These are phyloP conservation scores for Alternaria longipes DNA, from an alignment of 2,329 filamentous ascomycete species.

Conservation along the genomic window DNA sequence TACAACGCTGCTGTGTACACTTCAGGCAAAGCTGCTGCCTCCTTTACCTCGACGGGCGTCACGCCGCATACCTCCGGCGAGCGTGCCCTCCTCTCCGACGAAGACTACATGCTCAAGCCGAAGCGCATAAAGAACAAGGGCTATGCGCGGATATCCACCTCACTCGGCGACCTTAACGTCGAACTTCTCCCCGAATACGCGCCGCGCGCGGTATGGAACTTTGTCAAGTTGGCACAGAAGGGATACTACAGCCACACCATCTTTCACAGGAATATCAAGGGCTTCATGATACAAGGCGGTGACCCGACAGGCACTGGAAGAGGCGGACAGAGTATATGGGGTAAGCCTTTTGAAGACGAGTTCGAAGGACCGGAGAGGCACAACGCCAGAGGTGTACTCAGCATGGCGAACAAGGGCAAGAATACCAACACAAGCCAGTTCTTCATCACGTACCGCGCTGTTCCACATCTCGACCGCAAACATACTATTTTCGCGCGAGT, in stretches of 20 bases:
- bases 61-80: constrained; percentile 91
- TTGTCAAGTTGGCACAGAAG: constrained; percentile 83
- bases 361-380: constrained; percentile 91
- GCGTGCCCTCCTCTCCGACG: constrained; percentile 85
- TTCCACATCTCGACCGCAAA: constrained; percentile 88
- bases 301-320: constrained; percentile 92
- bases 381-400: constrained; percentile 78
- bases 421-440: constrained; percentile 96
- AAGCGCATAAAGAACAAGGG: constrained; percentile 88
- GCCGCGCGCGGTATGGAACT: constrained; percentile 96
- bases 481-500: constrained; percentile 96
- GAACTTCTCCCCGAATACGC: constrained; percentile 92
- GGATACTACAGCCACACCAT: constrained; percentile 86
- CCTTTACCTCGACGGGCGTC: constrained; percentile 92
- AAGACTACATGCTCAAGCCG: constrained; percentile 96
- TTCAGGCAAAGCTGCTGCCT: constrained; percentile 88
- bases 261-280: constrained; percentile 93
- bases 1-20: constrained; percentile 92
- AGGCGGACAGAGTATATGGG: constrained; percentile 92
- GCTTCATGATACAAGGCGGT: constrained; percentile 98
- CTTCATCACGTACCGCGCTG: constrained; percentile 89
- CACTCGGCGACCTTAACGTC: constrained; percentile 82
- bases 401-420: constrained; percentile 99
- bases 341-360: constrained; percentile 92
- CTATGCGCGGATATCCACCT: constrained; percentile 90